Percentiles rank a stretch among this genome's conserved stretches.
These are phyloP conservation scores for Pseudovirgaria hyperparasitica DNA, from an alignment of 2,329 filamentous ascomycete species.

Conservation along the genomic window DNA sequence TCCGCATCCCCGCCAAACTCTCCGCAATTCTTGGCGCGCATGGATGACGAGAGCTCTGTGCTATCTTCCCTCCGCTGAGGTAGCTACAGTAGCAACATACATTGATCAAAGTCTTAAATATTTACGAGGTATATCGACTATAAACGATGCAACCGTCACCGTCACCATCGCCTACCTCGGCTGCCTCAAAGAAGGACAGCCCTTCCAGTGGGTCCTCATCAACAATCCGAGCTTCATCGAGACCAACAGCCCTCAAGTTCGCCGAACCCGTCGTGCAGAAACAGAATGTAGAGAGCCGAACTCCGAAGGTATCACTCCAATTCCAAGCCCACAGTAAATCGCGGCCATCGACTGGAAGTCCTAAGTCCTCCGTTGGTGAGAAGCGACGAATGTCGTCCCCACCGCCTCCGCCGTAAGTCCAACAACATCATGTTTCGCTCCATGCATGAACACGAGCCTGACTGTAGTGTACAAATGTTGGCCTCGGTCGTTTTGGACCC, in stretches of 20 bases:
- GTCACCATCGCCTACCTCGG: constrained; percentile 10
- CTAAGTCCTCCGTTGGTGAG: constrained; percentile 16
- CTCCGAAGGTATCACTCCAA: constrained; percentile 26
- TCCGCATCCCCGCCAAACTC: no score
- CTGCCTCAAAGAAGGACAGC: constrained; percentile 12
- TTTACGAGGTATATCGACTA: no score
- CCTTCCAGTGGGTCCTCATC: no score
- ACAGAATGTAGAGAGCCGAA: constrained; percentile 18
- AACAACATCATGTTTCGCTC: constrained; percentile 5
- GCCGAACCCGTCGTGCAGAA: constrained; percentile 10
- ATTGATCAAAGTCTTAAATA: no score
- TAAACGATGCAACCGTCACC: constrained; percentile 22
- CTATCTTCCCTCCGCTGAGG: no score
- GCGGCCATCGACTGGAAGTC: constrained; percentile 18
- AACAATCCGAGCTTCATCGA: constrained; percentile 8
- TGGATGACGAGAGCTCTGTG: no score
- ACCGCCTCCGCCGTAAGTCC: constrained; percentile 29
- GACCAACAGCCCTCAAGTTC: constrained; percentile 15
- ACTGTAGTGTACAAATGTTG: no score
- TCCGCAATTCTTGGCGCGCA: no score
- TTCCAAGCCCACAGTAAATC: constrained; percentile 21
- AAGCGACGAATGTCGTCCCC: constrained; percentile 26
- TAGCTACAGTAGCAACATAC: no score
- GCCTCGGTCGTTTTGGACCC: no score
- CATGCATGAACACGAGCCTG: no score